These are phyloP conservation scores for Fusarium coffeatum DNA, from an alignment of 2,329 filamentous ascomycete genomes.

Conservation along the genomic window DNA sequence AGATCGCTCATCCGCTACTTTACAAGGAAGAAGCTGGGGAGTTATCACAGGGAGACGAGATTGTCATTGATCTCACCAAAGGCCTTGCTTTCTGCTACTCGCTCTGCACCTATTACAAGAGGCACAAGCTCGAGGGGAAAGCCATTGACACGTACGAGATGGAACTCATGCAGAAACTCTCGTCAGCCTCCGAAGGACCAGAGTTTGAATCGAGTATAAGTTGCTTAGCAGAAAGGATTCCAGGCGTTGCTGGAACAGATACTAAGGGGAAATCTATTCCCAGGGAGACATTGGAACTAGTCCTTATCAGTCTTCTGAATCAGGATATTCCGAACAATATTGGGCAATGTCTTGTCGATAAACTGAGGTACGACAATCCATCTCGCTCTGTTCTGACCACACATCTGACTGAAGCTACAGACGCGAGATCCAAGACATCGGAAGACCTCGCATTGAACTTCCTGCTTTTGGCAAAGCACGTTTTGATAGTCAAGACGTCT, in stretches of 20 bases:
- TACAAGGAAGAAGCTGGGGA: neutral
- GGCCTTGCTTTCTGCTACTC: neutral
- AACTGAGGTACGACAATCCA: too few species aligned
- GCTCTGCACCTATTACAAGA: neutral
- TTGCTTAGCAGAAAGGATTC: too few species aligned
- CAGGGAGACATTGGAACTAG: too few species aligned
- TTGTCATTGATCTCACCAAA: neutral
- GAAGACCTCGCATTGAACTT: fast-evolving
- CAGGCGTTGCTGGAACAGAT: too few species aligned
- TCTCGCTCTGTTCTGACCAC: too few species aligned
- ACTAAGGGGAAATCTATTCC: too few species aligned
- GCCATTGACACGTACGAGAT: fast-evolving
- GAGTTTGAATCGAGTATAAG: too few species aligned
- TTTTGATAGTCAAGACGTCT: too few species aligned
- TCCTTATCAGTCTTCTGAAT: too few species aligned
- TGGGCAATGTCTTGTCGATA: too few species aligned
- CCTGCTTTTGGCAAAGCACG: fast-evolving
- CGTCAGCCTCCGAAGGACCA: fast-evolving
- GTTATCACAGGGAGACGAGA: neutral
- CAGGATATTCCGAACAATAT: too few species aligned
- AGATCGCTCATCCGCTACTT: neutral
- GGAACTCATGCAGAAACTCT: fast-evolving
- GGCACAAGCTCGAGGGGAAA: neutral
- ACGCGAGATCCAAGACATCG: fast-evolving
- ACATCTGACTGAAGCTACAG: fast-evolving